phyloP scores from a whole-genome alignment of 2,329 filamentous ascomycete species.

The Ilyonectria robusta region DNA sequence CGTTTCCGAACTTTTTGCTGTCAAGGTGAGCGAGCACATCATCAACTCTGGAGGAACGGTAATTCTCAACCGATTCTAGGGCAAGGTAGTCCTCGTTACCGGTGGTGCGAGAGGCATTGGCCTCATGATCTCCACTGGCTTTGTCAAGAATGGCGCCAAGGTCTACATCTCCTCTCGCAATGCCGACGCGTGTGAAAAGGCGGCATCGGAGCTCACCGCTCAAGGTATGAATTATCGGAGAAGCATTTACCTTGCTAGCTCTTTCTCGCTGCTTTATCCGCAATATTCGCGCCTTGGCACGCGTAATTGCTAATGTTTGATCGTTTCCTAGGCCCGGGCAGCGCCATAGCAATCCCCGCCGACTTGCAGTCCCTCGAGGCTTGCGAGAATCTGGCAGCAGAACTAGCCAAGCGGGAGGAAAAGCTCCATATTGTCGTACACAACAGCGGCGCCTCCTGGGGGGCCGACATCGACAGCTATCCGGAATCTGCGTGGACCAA shows the following conservation, averaged over 20 bases:
- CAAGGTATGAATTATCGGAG: constrained; percentile 16
- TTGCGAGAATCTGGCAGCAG: constrained; percentile 66
- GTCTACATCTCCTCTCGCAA: constrained; percentile 79
- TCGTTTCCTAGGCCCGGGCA: constrained; percentile 58
- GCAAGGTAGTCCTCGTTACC: constrained; percentile 72
- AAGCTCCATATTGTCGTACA: constrained; percentile 73
- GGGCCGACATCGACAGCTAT: constrained; percentile 70
- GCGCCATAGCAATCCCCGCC: constrained; percentile 71
- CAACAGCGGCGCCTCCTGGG: constrained; percentile 77
- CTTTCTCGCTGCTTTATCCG: neutral
- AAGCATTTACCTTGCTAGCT: neutral
- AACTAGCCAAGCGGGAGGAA: constrained; percentile 66
- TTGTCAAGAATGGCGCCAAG: constrained; percentile 73
- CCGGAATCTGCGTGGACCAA: constrained; percentile 71
- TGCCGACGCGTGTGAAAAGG: constrained; percentile 68
- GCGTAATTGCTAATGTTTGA: too few relatives aligned
- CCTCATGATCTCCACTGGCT: constrained; percentile 77
- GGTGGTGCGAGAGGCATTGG: constrained; percentile 75
- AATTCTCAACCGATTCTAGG: constrained; percentile 50
- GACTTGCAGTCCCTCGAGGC: constrained; percentile 74
- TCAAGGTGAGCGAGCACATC: constrained; percentile 62
- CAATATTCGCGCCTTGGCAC: too few relatives aligned
- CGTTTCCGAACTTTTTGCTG: constrained; percentile 67
- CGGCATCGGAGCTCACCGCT: constrained; percentile 70
- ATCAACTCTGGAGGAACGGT: neutral